These are phyloP conservation scores for Kodamaea arcana DNA, from an alignment of 1,139 yeast genomes.

Conservation along the genomic window DNA sequence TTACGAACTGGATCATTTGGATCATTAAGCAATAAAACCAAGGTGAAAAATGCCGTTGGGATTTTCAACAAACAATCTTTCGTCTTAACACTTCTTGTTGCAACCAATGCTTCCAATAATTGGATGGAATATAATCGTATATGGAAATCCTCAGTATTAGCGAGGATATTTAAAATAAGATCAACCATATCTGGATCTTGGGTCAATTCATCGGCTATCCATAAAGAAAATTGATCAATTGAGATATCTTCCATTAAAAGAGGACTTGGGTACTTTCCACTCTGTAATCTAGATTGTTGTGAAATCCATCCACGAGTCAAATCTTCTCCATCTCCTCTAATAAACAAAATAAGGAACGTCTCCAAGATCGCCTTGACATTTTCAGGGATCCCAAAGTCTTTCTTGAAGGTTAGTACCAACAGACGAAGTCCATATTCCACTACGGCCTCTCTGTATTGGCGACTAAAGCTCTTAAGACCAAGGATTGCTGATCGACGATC, in stretches of 20 bases:
- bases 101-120: conserved; percentile 74
- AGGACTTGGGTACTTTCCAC: conserved; percentile 83
- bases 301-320: conserved; percentile 67
- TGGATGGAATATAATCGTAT: conserved; percentile 78
- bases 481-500: conserved; percentile 91
- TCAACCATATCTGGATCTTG: conserved; percentile 60
- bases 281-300: conserved; percentile 70
- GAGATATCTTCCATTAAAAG: conserved; percentile 54
- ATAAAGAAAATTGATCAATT: conserved; percentile 81
- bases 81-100: conserved; percentile 70
- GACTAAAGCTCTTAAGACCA: conserved; percentile 82
- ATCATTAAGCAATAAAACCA: conserved; percentile 69
- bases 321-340: conserved; percentile 50
- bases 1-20: conserved; percentile 84
- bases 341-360: conserved; percentile 75
- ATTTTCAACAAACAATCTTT: conserved; percentile 69
- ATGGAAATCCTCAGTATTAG: conserved; percentile 62
- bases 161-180: conserved; percentile 51
- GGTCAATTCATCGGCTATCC: conserved; percentile 94
- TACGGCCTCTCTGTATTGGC: conserved; percentile 86
- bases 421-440: conserved; percentile 86
- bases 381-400: conserved; percentile 65
- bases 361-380: conserved; percentile 83
- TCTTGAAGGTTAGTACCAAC: conserved; percentile 59
- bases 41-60: conserved; percentile 75